Evolutionary conservation across 1,284 basidiomycete genomes (phyloP).

Genomic region (Polyporus tsugae): DNA sequence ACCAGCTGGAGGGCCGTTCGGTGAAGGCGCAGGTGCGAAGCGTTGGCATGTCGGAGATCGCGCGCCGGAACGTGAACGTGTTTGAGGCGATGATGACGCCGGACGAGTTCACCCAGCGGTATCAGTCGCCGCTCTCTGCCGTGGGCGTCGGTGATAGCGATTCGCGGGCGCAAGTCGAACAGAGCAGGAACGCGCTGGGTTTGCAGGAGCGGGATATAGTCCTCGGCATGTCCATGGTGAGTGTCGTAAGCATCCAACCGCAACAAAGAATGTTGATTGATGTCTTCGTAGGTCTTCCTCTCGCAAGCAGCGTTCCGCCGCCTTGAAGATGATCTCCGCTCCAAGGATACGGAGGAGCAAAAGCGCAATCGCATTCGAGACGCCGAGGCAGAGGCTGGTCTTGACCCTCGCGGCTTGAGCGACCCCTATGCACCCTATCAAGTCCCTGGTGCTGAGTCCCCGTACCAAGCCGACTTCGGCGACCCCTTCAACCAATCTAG

Average conservation of each 20-base stretch:
- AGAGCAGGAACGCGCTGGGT: slow-evolving; percentile 68
- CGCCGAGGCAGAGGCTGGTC: slow-evolving; percentile 76
- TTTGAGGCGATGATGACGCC: slow-evolving; percentile 90
- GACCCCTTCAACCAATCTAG: slow-evolving; percentile 60
- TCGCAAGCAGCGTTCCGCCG: slow-evolving; percentile 88
- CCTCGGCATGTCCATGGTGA: slow-evolving; percentile 82
- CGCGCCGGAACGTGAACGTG: slow-evolving; percentile 68
- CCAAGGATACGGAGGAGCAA: slow-evolving; percentile 85
- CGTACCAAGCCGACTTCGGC: slow-evolving; percentile 56
- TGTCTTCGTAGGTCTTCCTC: slow-evolving; percentile 79
- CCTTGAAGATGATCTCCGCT: slow-evolving; percentile 89
- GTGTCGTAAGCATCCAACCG: slow-evolving; percentile 23
- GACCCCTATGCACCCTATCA: slow-evolving; percentile 85
- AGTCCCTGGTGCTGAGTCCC: slow-evolving; percentile 56
- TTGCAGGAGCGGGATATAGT: slow-evolving; percentile 81
- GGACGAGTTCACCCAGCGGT: slow-evolving; percentile 89
- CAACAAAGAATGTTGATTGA: slow-evolving; percentile 15
- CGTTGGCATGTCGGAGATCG: slow-evolving; percentile 83
- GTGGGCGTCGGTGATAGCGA: slow-evolving; percentile 60
- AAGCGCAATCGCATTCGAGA: slow-evolving; percentile 79
- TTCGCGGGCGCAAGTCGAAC: slow-evolving; percentile 61
- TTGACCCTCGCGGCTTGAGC: slow-evolving; percentile 67
- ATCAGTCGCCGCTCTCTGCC: slow-evolving; percentile 65
- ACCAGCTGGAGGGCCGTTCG: slow-evolving; percentile 91
- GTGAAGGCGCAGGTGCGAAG: slow-evolving; percentile 94